Evolutionary conservation across 1,284 basidiomycete species (phyloP), one percentile per base, ranked within the genome.

Genomic region (Ustilago curta): DNA sequence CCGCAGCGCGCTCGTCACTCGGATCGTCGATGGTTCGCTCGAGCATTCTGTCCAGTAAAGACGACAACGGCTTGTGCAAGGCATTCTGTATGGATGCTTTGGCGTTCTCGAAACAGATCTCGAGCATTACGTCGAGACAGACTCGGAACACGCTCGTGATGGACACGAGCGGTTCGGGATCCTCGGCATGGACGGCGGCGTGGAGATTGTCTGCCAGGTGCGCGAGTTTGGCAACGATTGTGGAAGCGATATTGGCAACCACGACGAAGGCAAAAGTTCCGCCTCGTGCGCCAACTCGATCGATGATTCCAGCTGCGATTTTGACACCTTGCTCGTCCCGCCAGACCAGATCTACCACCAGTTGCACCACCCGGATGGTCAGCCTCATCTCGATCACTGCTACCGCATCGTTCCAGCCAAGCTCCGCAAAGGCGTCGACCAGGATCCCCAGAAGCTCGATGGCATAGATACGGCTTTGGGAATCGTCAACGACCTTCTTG

Each of bases 351-450:
- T 60, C 32, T 0, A 57, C 37, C 2, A 70, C 8, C 12, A 61
- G 19, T 9, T 7, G 32, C 12, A 35, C 62, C 4, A 21, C 44
- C 1, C 32, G n/a, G 3, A 2, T 1, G 19, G 25, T 21, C 8
- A 53, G 11, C 8, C 19, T 18, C 7, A 19, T 16, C 8, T 25
- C n/a, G 23, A 11, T 4, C 8, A n/a, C 23, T 8, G 16, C 6
- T 29, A 8, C 47, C 27, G 18, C 25, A 11, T 32, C 37, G 12
- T 8, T 9, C 42, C 48, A 58, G 9, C 14, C 35, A 0, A 64
- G 43, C 40, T 58, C 68, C 3, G 49, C 50, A 14, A 57, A 37
- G 3, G 50, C 49, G 14, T 70, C 68, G 16, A 70, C n/a, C 5
- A 57, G 8, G 31, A 70, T 54, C 5, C 61, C 68, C 7, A 65